Evolutionary conservation across 192 early-diverging fungal species (phyloP).

Genomic region (Gryganskiella cystojenkinii): DNA sequence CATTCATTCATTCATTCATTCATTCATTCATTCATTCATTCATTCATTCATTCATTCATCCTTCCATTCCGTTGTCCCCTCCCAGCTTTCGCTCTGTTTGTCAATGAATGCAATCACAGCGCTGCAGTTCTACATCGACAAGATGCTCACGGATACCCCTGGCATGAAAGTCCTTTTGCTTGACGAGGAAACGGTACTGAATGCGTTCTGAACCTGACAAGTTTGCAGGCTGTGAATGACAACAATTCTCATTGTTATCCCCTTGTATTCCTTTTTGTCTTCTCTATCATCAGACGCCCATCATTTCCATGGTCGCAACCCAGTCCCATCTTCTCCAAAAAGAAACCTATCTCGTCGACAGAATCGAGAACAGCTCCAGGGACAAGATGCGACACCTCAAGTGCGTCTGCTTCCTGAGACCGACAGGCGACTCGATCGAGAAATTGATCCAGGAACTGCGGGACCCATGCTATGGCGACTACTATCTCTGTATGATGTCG

Average conservation of each 20-base stretch:
- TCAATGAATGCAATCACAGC: constrained; percentile 86
- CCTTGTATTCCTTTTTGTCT: constrained; percentile 23
- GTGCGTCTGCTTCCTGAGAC: constrained; percentile 92
- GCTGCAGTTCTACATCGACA: constrained; percentile 89
- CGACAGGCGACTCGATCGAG: constrained; percentile 86
- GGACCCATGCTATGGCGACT: constrained; percentile 94
- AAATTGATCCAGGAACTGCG: constrained; percentile 90
- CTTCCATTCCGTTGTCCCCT: neutral
- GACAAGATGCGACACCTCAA: constrained; percentile 97
- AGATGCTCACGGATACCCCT: constrained; percentile 88
- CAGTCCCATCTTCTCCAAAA: constrained; percentile 92
- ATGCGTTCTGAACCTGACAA: too few relatives aligned
- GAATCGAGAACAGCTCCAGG: constrained; percentile 84
- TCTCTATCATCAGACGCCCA: constrained; percentile 77
- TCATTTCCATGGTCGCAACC: constrained; percentile 93
- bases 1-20: neutral
- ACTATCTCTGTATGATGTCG: constrained; percentile 84
- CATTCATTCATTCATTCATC: neutral
- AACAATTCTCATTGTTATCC: neutral
- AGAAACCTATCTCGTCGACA: constrained; percentile 95
- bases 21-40: neutral
- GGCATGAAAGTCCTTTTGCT: constrained; percentile 99
- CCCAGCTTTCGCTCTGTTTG: neutral
- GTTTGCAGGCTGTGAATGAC: too few relatives aligned
- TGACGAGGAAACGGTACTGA: constrained; percentile 94